Evolutionary conservation across 805 yeast genomes (phyloP), one percentile per base, ranked within the genome.

Genomic region (Zygosaccharomyces siamensis): DNA sequence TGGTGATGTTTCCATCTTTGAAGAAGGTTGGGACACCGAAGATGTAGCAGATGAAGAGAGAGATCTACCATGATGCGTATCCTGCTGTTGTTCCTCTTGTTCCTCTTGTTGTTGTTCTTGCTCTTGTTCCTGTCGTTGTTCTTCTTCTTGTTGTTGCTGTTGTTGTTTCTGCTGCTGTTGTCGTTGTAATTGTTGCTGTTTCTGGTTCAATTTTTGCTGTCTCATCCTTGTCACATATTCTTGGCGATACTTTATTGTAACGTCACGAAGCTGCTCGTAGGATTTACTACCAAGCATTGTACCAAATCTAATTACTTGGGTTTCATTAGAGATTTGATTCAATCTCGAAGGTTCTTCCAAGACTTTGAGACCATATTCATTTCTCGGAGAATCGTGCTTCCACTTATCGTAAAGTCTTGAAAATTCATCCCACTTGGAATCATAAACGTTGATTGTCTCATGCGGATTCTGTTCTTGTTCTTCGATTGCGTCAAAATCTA

Each of bases 281-380:
- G 97, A 83, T 66, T 90, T 92, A 3, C 93, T 80, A 37, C 89
- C 73, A 28, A 92, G 69, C 97, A 89, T 89, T 5, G 95, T 80
- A 7, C 97, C 96, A 68, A 90, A 90, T 51, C 97, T 74, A 27
- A 92, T 86, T 1, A 86, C 83, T 67, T 90, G 97, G 1, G 97
- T 89, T 45, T 83, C 92, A 46, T 84, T 84, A 11, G 89, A 79
- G 37, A 90, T 88, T 54, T 85, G 84, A 62, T 90, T 90, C 58
- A 90, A 74, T 47, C 78, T 76, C 0, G 96, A 82, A 0, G 97
- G 97, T 65, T 89, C 96, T 50, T 78, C 76, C 50, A 82, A 75
- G 48, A 87, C 73, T 31, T 84, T 85, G 59, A 67, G 71, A 49
- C 70, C 70, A 45, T 63, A 61, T 7, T 70, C 70, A 43, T 64